A percentile compares a stretch with the other conserved stretches of the same genome.
phyloP scores from a whole-genome alignment of 169 alveolate species.

The Babesia sp. region DNA sequence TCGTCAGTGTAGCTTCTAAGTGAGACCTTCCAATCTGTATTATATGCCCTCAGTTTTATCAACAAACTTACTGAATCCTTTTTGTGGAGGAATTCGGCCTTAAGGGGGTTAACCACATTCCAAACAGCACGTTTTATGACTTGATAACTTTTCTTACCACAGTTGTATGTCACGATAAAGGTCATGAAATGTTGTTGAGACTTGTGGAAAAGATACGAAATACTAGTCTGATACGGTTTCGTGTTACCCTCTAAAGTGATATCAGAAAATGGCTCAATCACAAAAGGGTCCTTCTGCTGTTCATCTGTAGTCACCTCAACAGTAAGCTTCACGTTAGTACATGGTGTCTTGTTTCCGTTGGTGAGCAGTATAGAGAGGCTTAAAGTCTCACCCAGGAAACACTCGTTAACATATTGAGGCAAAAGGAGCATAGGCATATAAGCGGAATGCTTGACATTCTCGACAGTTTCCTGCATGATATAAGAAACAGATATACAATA shows the following conservation, averaged over 20 bases:
- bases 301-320: slow-evolving; percentile 44
- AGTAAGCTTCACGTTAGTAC: slow-evolving; percentile 22
- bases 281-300: not conserved
- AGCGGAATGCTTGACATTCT: not conserved
- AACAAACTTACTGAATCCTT: slow-evolving; percentile 20
- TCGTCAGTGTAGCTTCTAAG: slow-evolving; percentile 38
- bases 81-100: slow-evolving; percentile 2
- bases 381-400: slow-evolving; percentile 42
- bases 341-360: slow-evolving; percentile 27
- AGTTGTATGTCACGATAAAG: slow-evolving; percentile 18
- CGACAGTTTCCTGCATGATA: slow-evolving; percentile 15
- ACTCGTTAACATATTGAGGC: slow-evolving; percentile 49
- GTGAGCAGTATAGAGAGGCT: slow-evolving; percentile 31
- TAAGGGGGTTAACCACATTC: slow-evolving; percentile 37
- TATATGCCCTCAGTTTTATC: not conserved
- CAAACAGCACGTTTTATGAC: slow-evolving; percentile 35
- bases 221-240: slow-evolving; percentile 26
- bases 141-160: slow-evolving; percentile 17
- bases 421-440: slow-evolving; percentile 26
- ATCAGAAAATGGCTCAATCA: slow-evolving; percentile 5
- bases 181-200: slow-evolving; percentile 23
- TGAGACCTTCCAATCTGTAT: slow-evolving; percentile 30
- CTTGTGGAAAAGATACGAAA: slow-evolving; percentile 6
- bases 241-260: slow-evolving; percentile 29
- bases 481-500: no score